These are phyloP conservation scores for Ceratocystis diversiconidia DNA, from an alignment of 2,329 filamentous ascomycete species.

Conservation along the genomic window DNA sequence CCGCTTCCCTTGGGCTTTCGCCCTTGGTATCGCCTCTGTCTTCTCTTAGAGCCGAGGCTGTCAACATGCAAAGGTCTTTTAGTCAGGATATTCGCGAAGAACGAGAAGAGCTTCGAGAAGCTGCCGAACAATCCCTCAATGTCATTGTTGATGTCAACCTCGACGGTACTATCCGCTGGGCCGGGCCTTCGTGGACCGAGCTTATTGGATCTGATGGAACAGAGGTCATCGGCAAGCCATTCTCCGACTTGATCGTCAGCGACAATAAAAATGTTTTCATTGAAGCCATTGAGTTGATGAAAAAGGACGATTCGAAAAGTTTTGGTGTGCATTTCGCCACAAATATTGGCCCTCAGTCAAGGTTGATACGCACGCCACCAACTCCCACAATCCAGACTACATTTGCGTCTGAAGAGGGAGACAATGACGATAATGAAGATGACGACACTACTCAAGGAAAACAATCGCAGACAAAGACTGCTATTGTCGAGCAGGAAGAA, in stretches of 20 bases:
- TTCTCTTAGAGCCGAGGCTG: conserved; percentile 36
- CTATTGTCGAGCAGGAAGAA: conserved; percentile 32
- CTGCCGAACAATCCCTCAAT: conserved; percentile 90
- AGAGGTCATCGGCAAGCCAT: conserved; percentile 58
- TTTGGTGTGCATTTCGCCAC: conserved; percentile 75
- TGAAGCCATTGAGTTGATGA: conserved; percentile 75
- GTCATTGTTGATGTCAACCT: conserved; percentile 89
- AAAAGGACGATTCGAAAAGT: conserved; percentile 83
- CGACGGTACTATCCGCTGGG: conserved; percentile 84
- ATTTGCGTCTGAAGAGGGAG: conserved; percentile 18
- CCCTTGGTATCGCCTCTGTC: conserved; percentile 27
- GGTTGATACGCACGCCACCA: conserved; percentile 9
- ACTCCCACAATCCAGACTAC: conserved; percentile 26
- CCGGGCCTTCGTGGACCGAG: conserved; percentile 89
- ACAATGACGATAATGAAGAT: conserved; percentile 26
- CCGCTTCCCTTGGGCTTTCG: conserved; percentile 7
- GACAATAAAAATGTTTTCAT: conserved; percentile 69
- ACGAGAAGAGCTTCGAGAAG: conserved; percentile 83
- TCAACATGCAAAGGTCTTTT: conserved; percentile 49
- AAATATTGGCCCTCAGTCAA: conserved; percentile 51
- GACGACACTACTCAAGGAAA: neutral
- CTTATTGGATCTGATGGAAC: conserved; percentile 70
- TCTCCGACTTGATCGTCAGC: conserved; percentile 64
- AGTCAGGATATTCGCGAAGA: conserved; percentile 88
- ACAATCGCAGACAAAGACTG: conserved; percentile 23